Base-by-base conservation (phyloP, 2,329 filamentous ascomycete species). In the Clonostachys sp. region DNA sequence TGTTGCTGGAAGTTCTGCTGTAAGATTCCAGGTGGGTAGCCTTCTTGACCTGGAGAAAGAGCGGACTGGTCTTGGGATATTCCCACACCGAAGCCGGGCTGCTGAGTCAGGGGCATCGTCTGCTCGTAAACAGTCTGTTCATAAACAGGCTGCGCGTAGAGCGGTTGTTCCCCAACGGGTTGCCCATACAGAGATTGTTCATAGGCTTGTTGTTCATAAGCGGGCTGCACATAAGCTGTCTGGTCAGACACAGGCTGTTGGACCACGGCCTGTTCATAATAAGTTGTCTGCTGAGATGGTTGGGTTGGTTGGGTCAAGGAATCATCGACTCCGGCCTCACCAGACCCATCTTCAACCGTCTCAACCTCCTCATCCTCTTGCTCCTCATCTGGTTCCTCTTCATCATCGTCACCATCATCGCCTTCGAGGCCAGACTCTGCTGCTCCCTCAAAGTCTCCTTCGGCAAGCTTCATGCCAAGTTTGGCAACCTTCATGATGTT, bases 401-500 rank as follows among this genome's bases (percentile, higher is more conserved):
- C 44, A 41, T 39, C 36, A 2, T 45, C 48, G 2, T 12, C 34
- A 17, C 44, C 50, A 12, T 48, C 50, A 12, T 39, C 44, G 13
- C 38, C 35, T 48, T 51, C 14, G 47, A 50, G 16, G 50, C 47
- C 3, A 40, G 53, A 13, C 52, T 41, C 40, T 55, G 14, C 36
- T 3, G 14, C 36, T n/a, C 17, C 36, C 36, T 39, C 36, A 13
- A 39, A 39, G 14, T 47, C 39, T 45, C 46, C 50, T 36, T 46
- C 47, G 41, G 43, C 48, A 12, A 46, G 34, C n/a, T 41, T 46
- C 18, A 38, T 30, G 10, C 24, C 44, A 17, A 46, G 35, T 4
- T 51, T 49, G 1, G 53, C 53, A 44, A 60, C 44, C 41, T 56
- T 56, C 3, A 49, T 57, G 48, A 57, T 45, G 13, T 59, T 59